phyloP scores from a whole-genome alignment of 331 rosid species.

The Stylosanthes scabra region DNA sequence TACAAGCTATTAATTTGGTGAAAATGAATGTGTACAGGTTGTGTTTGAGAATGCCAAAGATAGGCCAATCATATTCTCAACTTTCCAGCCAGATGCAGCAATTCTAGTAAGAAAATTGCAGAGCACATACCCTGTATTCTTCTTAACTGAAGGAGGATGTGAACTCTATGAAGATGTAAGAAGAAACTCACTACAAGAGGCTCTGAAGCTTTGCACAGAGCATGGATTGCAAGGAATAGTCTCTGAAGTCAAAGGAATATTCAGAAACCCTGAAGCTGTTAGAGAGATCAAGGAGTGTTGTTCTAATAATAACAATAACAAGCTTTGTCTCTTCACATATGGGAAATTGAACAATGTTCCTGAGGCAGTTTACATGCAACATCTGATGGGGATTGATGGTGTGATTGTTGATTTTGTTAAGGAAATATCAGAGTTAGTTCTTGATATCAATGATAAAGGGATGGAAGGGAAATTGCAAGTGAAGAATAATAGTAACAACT shows the following conservation, averaged over 20 bases:
- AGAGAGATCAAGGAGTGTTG: conserved; percentile 74
- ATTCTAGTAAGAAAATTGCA: conserved; percentile 60
- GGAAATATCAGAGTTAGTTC: conserved; percentile 77
- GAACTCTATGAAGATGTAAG: conserved; percentile 72
- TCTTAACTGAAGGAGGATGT: conserved; percentile 90
- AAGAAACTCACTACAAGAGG: conserved; percentile 92
- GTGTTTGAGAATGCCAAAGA: conserved; percentile 60
- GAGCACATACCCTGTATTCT: conserved; percentile 68
- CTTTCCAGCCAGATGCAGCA: conserved; percentile 88
- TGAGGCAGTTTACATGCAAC: conserved; percentile 90
- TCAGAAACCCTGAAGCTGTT: conserved; percentile 73
- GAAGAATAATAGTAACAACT: too few relatives aligned
- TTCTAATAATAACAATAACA: too few relatives aligned
- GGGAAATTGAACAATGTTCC: conserved; percentile 87
- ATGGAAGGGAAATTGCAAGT: conserved; percentile 39
- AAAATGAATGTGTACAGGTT: conserved; percentile 43
- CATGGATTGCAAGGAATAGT: conserved; percentile 91
- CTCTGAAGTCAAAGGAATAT: conserved; percentile 76
- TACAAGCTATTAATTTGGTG: too few relatives aligned
- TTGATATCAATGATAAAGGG: conserved; percentile 48
- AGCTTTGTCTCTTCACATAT: conserved; percentile 74
- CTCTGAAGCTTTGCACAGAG: conserved; percentile 73
- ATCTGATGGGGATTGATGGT: conserved; percentile 90
- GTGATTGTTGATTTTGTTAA: conserved; percentile 85
- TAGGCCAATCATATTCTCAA: conserved; percentile 72